Percentiles rank a stretch among this genome's conserved stretches.
phyloP scores from a whole-genome alignment of 1,284 basidiomycete species.

The Phenoliferia sp. region DNA sequence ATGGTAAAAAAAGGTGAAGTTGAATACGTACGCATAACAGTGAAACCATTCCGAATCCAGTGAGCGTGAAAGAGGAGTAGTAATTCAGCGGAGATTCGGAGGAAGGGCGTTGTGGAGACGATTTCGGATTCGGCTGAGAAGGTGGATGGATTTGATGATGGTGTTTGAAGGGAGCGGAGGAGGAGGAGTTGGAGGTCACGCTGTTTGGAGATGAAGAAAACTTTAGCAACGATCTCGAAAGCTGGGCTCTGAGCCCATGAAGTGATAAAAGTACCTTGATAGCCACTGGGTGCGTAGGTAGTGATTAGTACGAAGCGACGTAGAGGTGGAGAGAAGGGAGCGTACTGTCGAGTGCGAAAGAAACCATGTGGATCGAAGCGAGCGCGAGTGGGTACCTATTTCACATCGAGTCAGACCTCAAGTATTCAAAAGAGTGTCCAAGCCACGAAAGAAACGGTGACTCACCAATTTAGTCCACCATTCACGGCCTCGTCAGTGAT shows the following conservation, averaged over 20 bases:
- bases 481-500: constrained; percentile 24
- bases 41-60: constrained; percentile 15
- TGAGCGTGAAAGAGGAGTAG: constrained; percentile 28
- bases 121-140: neutral
- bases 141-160: neutral
- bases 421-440: too few relatives aligned
- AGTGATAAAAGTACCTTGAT: neutral
- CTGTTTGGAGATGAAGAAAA: neutral
- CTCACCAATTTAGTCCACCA: constrained; percentile 21
- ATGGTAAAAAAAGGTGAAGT: neutral
- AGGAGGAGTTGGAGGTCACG: constrained; percentile 31
- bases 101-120: constrained; percentile 11
- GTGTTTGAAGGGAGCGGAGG: constrained; percentile 14
- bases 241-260: too few relatives aligned
- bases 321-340: neutral
- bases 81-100: constrained; percentile 16
- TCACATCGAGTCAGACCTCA: too few relatives aligned
- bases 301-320: neutral
- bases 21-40: constrained; percentile 25
- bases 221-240: neutral
- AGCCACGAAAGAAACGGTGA: neutral
- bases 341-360: constrained; percentile 21
- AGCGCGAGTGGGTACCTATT: constrained; percentile 31
- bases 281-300: too few relatives aligned
- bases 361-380: constrained; percentile 28